Percentiles rank a stretch among this genome's conserved stretches.
phyloP scores from a whole-genome alignment of 163 green algal genomes.

The Coccomyxa subellipsoidea region DNA sequence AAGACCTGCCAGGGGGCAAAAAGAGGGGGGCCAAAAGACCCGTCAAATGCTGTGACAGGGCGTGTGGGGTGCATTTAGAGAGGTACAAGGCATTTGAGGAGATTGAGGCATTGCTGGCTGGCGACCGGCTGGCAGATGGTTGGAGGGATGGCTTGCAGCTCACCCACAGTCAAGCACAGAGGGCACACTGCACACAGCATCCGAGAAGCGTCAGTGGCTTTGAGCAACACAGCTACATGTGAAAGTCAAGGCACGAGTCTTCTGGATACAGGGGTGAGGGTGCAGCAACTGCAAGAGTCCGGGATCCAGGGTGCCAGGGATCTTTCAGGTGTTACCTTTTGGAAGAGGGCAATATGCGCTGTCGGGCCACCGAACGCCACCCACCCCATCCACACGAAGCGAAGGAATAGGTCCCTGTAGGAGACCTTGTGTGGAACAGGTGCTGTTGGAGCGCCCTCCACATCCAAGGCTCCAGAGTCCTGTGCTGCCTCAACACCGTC shows the following conservation, averaged over 20 bases:
- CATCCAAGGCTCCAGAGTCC: not conserved
- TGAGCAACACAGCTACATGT: conserved; percentile 4
- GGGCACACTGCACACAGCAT: conserved; percentile 2
- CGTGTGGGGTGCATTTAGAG: too few species aligned
- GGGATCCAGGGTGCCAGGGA: not conserved
- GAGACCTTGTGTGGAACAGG: not conserved
- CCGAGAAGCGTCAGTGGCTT: conserved; percentile 3
- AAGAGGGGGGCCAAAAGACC: not conserved
- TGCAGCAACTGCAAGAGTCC: not conserved
- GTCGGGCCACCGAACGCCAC: conserved; percentile 80
- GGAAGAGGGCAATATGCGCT: conserved; percentile 83
- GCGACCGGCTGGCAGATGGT: not conserved
- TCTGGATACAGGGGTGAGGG: too few species aligned
- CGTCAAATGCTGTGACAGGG: not conserved
- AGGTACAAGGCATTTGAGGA: not conserved
- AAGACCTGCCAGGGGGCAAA: conserved; percentile 49
- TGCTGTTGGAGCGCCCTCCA: not conserved
- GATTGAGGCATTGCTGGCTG: not conserved
- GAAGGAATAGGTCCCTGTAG: conserved; percentile 16
- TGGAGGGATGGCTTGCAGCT: not conserved
- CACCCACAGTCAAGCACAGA: conserved; percentile 29
- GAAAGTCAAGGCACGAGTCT: conserved; percentile 14
- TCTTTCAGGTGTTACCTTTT: conserved; percentile 40
- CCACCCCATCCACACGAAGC: conserved; percentile 38
- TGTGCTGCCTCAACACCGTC: too few species aligned